A percentile compares a stretch with the other conserved stretches of the same genome.
phyloP scores from a whole-genome alignment of 164 flowering plant species.

The Taxillus chinensis region DNA sequence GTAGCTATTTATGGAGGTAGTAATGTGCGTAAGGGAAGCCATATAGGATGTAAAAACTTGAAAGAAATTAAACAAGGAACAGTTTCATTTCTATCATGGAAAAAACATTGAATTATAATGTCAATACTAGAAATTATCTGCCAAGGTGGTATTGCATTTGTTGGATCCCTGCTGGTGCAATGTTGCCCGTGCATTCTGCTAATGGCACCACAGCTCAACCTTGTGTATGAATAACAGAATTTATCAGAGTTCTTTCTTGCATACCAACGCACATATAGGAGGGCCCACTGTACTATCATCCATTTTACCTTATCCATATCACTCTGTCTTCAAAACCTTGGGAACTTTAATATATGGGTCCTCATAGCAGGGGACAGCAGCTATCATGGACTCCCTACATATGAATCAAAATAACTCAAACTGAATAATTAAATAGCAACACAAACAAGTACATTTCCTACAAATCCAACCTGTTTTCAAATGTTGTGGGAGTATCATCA shows the following conservation, averaged over 20 bases:
- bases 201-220: neutral
- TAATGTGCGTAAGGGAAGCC: too few relatives aligned
- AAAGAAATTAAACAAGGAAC: neutral
- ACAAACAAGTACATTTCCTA: neutral
- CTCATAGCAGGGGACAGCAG: slow-evolving; percentile 26
- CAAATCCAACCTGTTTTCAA: slow-evolving; percentile 51
- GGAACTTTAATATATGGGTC: slow-evolving; percentile 85
- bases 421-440: slow-evolving; percentile 10
- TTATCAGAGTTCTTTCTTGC: neutral
- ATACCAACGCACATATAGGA: neutral
- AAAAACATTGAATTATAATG: neutral
- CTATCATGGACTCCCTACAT: neutral
- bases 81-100: neutral
- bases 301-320: slow-evolving; percentile 9
- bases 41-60: neutral
- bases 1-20: too few relatives aligned
- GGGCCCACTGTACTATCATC: neutral
- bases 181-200: neutral
- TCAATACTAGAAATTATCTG: neutral
- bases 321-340: slow-evolving; percentile 78
- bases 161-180: neutral
- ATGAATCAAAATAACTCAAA: neutral
- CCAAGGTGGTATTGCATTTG: neutral
- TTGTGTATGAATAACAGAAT: neutral
- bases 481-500: slow-evolving; percentile 54